Evolutionary conservation across 208 protist species (phyloP), one percentile per base, ranked within the genome.

Genomic region (Tritrichomonas foetus): DNA sequence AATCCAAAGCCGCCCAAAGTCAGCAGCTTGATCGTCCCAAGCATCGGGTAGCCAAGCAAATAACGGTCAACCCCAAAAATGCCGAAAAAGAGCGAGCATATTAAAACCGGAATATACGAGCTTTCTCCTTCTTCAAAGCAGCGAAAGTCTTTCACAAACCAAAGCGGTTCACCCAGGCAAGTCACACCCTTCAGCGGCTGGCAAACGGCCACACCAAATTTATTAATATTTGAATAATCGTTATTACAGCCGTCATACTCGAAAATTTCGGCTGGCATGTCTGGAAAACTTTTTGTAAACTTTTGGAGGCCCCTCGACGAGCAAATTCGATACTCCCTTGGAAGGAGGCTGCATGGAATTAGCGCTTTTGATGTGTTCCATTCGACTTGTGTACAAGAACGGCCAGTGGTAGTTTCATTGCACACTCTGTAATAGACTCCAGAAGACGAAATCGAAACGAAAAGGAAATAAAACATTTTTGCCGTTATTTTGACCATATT

Each of bases 61-160:
- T 44, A 89, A 57, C 78, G 33, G 16, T 89, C 78, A 14, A 57
- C 78, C 20, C 78, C 78, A 57, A 89, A 89, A 39, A 89, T 57
- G 33, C 78, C 78, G 16, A 89, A 89, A 33, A 89, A 89, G 0
- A 89, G 25, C 16, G 78, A 89, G 30, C 78, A 89, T 39, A 89
- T 27, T 33, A 89, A 57, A 27, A 57, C 22, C 33, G 78, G 33
- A 11, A 89, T 89, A 89, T 89, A 89, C 39, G 78, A 89, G 11
- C 44, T 1, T 33, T 53, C n/a, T 57, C 78, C 78, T 53, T 89
- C 78, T 16, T 33, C 30, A 30, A 89, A 89, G 47, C 78, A 89
- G 33, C 78, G 44, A 39, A 27, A 44, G 41, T 89, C 78, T 27
- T 49, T 25, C 16, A 57, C 47, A 20, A 89, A 57, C 78, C 78